Percentiles rank a stretch among this genome's conserved stretches.
phyloP scores from a whole-genome alignment of 2,329 filamentous ascomycete genomes.

The Trichoderma sp. region DNA sequence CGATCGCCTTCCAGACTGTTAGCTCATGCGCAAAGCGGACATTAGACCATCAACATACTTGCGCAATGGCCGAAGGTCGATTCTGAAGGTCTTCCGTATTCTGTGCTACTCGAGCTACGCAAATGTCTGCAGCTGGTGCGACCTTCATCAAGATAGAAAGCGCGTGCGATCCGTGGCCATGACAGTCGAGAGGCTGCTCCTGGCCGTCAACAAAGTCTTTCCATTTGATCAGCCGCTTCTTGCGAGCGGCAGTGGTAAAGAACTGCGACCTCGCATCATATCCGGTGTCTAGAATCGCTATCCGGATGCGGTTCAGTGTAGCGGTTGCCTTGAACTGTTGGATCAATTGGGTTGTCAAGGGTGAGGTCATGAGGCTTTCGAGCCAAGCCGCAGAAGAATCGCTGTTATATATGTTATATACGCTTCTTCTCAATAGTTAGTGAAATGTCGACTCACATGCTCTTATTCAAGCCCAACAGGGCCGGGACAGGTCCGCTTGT shows the following conservation, averaged over 20 bases:
- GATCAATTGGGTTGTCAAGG: not conserved
- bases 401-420: too few relatives aligned
- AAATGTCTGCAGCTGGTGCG: constrained; percentile 1
- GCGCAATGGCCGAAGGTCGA: not conserved
- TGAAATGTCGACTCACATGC: too few relatives aligned
- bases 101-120: not conserved
- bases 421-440: too few relatives aligned
- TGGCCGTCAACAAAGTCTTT: not conserved
- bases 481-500: too few relatives aligned
- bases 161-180: constrained; percentile 1
- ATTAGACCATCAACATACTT: not conserved
- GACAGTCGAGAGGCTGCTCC: not conserved
- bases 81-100: not conserved
- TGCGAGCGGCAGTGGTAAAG: not conserved
- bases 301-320: not conserved
- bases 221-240: not conserved
- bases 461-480: too few relatives aligned
- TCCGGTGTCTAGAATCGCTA: constrained; percentile 15
- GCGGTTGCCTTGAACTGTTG: not conserved
- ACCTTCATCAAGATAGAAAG: constrained; percentile 6
- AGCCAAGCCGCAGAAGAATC: too few relatives aligned
- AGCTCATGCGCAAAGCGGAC: not conserved
- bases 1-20: not conserved
- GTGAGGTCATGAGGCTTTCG: not conserved
- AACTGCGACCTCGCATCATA: constrained; percentile 1